Evolutionary conservation across 83 land plant species (phyloP), one percentile per base, ranked within the genome.

Genomic region (Thuja plicata): DNA sequence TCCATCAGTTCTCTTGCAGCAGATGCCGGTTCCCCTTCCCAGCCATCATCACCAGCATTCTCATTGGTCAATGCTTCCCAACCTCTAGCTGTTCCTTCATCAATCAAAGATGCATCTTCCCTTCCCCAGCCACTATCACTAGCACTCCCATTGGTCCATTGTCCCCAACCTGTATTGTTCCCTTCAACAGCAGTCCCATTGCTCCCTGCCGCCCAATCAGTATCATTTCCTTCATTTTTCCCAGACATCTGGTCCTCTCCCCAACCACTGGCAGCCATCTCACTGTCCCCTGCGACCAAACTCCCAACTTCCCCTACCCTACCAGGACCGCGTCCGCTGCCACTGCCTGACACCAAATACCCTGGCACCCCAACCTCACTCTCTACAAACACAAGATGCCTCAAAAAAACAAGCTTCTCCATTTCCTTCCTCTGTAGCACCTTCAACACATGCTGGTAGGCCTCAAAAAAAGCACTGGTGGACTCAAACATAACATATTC

Each of bases 381-480:
- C 43, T 88, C 88, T 32, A 90, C 19, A 30, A 45, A 90, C 43
- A 90, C 79, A 54, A 90, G 55, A 60, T 90, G 89, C 83, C 82
- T 90, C 76, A 55, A 17, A 84, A 90, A 90, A 12, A 74, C 79
- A 10, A 90, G 21, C 40, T 5, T 45, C 46, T 54, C 70, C 90
- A 90, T 80, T 21, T 90, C 90, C 21, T 32, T 30, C 87, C 76
- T 90, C 73, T 88, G 86, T 55, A 90, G 60, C 27, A 71, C 86
- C 35, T 46, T 60, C 46, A 90, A 71, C 35, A 88, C 87, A 84
- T 90, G 91, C 50, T 83, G 89, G 35, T 90, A 90, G 19, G 91
- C 91, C 86, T 90, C 91, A 48, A 90, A 90, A 57, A 74, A 90
- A 45, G 91, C 91, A 80, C 90, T 62, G 9, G 91, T 62, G 35